phyloP scores from a whole-genome alignment of 768 basidiomycete species.

The Trametes cingulata region DNA sequence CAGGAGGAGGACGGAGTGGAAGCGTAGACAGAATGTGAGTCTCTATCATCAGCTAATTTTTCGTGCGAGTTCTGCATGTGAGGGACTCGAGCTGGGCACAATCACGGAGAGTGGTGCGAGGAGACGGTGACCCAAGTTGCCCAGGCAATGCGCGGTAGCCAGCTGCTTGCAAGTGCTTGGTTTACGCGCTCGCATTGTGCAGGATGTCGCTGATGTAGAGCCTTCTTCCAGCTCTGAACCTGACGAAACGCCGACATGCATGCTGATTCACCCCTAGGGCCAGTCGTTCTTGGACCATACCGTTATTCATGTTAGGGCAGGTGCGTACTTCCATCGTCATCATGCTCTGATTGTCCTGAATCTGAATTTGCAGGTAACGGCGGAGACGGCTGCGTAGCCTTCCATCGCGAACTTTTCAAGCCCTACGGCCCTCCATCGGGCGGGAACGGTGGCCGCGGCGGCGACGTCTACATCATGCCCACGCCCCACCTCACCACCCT shows the following conservation, averaged over 20 bases:
- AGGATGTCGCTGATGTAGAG: background rate
- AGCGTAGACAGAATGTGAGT: slow-evolving; percentile 68
- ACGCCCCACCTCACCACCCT: slow-evolving; percentile 78
- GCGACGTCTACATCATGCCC: slow-evolving; percentile 83
- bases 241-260: background rate
- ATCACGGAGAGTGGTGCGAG: no score
- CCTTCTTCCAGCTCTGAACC: background rate
- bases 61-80: no score
- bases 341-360: no score
- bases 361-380: slow-evolving; percentile 62
- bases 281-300: slow-evolving; percentile 82
- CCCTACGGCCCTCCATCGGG: slow-evolving; percentile 89
- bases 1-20: slow-evolving; percentile 70
- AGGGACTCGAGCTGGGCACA: no score
- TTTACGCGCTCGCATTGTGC: no score
- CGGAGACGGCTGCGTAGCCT: slow-evolving; percentile 90
- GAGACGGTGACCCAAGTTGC: no score
- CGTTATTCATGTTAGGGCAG: slow-evolving; percentile 75
- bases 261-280: slow-evolving; percentile 45
- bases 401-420: slow-evolving; percentile 86
- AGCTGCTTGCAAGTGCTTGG: no score
- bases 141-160: no score
- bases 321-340: slow-evolving; percentile 38
- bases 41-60: background rate
- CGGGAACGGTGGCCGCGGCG: slow-evolving; percentile 89